Evolutionary conservation across 768 basidiomycete species (phyloP).

Genomic region (Pleurotus ostreatus): DNA sequence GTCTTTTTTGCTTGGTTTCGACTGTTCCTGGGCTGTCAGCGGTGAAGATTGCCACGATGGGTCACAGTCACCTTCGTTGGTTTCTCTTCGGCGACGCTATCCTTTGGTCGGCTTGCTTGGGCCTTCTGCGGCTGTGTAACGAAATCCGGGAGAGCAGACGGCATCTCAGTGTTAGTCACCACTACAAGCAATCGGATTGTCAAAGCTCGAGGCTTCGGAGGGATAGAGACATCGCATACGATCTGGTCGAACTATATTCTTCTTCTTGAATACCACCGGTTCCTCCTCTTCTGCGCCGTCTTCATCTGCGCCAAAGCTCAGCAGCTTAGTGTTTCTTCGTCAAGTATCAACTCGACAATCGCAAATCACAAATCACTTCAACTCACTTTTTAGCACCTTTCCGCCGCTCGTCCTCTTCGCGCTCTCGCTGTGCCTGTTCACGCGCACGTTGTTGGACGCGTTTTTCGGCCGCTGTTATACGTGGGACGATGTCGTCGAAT

Average conservation of each 20-base stretch:
- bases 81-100: slow-evolving; percentile 19
- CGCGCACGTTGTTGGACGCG: slow-evolving; percentile 79
- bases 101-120: slow-evolving; percentile 12
- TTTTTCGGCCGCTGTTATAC: slow-evolving; percentile 93
- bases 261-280: slow-evolving; percentile 60
- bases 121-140: slow-evolving; percentile 22
- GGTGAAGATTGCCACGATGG: too few relatives aligned
- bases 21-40: slow-evolving; percentile 13
- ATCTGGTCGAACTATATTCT: slow-evolving; percentile 80
- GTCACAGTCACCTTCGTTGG: slow-evolving; percentile 10
- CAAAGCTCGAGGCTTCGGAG: not conserved
- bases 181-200: slow-evolving; percentile 18
- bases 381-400: slow-evolving; percentile 86
- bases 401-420: slow-evolving; percentile 69
- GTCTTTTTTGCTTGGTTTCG: slow-evolving; percentile 38
- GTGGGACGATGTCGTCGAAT: slow-evolving; percentile 90
- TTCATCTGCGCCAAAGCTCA: slow-evolving; percentile 83
- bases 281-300: slow-evolving; percentile 62
- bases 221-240: slow-evolving; percentile 40
- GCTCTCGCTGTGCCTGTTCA: slow-evolving; percentile 68
- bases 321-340: slow-evolving; percentile 76
- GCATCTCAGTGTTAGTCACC: slow-evolving; percentile 30
- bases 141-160: slow-evolving; percentile 35
- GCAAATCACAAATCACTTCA: not conserved
- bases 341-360: not conserved